These are phyloP conservation scores for Naganishia sp. DNA, from an alignment of 1,284 basidiomycete genomes.

Conservation along the genomic window DNA sequence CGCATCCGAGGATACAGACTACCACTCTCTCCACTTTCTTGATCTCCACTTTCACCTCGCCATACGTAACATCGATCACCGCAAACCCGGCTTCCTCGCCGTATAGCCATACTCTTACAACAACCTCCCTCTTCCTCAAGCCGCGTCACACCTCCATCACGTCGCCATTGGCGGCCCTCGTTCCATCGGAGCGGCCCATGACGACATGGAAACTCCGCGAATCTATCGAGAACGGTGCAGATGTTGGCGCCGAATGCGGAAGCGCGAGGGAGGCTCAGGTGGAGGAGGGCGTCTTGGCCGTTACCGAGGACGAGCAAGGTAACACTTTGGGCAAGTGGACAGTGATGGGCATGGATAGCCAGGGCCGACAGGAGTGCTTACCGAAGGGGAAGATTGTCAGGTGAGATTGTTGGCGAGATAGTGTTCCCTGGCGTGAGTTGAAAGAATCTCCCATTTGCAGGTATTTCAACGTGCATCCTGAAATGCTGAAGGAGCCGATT, in stretches of 20 bases:
- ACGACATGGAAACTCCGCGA: conserved; percentile 77
- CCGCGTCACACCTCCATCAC: conserved; percentile 69
- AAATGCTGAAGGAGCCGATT: conserved; percentile 58
- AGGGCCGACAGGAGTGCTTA: conserved; percentile 59
- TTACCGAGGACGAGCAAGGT: conserved; percentile 67
- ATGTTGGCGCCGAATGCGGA: conserved; percentile 43
- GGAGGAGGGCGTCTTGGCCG: conserved; percentile 70
- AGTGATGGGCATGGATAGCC: conserved; percentile 59
- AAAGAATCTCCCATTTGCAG: conserved; percentile 50
- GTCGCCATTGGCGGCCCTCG: conserved; percentile 66
- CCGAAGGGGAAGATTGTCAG: conserved; percentile 64
- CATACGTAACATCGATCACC: conserved; percentile 60
- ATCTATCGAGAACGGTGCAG: conserved; percentile 52
- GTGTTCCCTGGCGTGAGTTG: not conserved
- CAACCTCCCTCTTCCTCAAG: conserved; percentile 64
- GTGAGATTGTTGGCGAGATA: conserved; percentile 50
- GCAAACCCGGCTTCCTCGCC: conserved; percentile 49
- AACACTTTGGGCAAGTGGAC: conserved; percentile 69
- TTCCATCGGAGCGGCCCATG: conserved; percentile 69
- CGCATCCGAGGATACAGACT: conserved; percentile 34
- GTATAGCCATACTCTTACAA: conserved; percentile 61
- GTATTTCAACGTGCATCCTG: conserved; percentile 81
- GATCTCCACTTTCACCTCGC: conserved; percentile 42
- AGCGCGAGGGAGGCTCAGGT: conserved; percentile 53
- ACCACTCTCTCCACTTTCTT: conserved; percentile 34